Conservation (phyloP, 345 rosid genomes). For the Corchorus olitorius region DNA sequence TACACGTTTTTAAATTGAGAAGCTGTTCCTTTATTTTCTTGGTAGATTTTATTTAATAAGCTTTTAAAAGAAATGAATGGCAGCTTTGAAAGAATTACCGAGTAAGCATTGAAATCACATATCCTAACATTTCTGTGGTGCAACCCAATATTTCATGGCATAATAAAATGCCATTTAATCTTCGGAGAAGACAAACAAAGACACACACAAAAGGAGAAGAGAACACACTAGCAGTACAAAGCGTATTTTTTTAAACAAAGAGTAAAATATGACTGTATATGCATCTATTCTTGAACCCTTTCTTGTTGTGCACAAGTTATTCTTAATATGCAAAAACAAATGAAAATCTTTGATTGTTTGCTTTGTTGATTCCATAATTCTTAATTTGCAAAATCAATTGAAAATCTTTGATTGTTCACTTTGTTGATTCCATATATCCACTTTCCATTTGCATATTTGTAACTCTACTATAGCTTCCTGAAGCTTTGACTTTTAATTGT, state of each 20-base stretch:
- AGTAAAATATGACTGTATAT: not conserved
- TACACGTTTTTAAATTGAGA: not conserved
- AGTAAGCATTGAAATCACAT: not conserved
- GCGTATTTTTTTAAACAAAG: too few species aligned
- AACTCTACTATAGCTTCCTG: not conserved
- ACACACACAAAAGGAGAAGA: too few species aligned
- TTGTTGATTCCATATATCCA: not conserved
- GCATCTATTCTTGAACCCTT: not conserved
- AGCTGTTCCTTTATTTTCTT: not conserved
- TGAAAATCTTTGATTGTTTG: not conserved
- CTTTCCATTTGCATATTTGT: not conserved
- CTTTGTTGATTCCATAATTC: constrained; percentile 4
- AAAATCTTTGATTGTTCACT: not conserved
- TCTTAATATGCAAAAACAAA: not conserved
- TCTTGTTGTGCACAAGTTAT: not conserved
- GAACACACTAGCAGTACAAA: too few species aligned
- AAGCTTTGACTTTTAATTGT: constrained; percentile 13
- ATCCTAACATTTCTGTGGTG: not conserved
- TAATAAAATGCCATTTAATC: too few species aligned
- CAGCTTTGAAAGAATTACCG: not conserved
- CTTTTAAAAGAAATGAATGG: not conserved
- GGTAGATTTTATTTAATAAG: not conserved
- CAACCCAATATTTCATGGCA: too few species aligned
- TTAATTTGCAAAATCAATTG: not conserved
- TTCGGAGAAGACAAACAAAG: too few species aligned